A percentile compares a stretch with the other conserved stretches of the same genome.
Evolutionary conservation across 2,329 filamentous ascomycete genomes (phyloP).

Genomic region (Emmonsia crescens): DNA sequence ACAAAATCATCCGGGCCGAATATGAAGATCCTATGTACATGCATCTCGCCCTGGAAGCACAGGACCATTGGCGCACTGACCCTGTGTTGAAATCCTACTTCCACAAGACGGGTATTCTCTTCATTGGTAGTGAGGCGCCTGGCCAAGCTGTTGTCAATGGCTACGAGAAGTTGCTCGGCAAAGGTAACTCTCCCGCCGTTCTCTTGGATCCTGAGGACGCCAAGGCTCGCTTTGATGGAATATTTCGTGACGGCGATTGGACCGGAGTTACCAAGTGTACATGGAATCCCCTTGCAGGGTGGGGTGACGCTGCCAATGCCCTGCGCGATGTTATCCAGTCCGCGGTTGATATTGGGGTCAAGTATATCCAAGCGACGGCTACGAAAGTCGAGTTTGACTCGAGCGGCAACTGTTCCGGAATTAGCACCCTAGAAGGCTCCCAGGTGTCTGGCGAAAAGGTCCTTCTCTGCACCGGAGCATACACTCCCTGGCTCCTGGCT

Average conservation of each 20-base stretch:
- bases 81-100: conserved; percentile 31
- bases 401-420: conserved; percentile 24
- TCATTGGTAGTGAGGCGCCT: conserved; percentile 30
- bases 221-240: conserved; percentile 41
- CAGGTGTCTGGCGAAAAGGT: conserved; percentile 13
- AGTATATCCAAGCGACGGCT: conserved; percentile 42
- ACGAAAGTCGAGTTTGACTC: conserved; percentile 29
- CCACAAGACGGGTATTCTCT: conserved; percentile 40
- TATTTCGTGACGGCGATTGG: conserved; percentile 50
- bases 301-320: conserved; percentile 48
- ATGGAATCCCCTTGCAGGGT: conserved; percentile 48
- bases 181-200: conserved; percentile 33
- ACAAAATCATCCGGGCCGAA: conserved; percentile 9
- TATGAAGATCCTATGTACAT: conserved; percentile 6
- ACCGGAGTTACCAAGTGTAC: conserved; percentile 42
- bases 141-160: conserved; percentile 36
- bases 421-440: conserved; percentile 12
- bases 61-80: conserved; percentile 10
- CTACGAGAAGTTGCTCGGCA: conserved; percentile 36
- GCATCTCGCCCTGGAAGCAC: conserved; percentile 6
- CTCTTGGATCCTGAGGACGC: conserved; percentile 39
- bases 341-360: conserved; percentile 44
- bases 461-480: conserved; percentile 18
- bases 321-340: conserved; percentile 43
- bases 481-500: conserved; percentile 21